Conservation (phyloP, 108 stramenopile genomes). For the Cylindrotheca fusiformis region DNA sequence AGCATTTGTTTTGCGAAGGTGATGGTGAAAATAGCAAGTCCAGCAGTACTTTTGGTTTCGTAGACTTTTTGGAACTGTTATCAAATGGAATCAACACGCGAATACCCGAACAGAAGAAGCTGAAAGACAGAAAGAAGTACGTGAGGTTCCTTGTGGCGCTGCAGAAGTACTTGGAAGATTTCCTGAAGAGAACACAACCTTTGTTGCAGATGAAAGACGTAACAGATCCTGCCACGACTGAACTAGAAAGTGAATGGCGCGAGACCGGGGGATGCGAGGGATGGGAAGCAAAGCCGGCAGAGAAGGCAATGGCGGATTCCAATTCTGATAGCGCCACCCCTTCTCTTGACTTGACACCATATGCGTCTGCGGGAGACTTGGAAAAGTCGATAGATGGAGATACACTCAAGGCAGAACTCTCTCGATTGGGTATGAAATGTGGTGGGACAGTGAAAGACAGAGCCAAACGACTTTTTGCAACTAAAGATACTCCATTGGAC, state of each 20-base stretch:
- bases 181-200: constrained; percentile 65
- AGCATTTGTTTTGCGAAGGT: constrained; percentile 7
- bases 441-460: constrained; percentile 90
- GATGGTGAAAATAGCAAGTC: constrained; percentile 12
- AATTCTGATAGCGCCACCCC: constrained; percentile 4
- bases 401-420: constrained; percentile 81
- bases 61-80: constrained; percentile 51
- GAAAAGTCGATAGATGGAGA: constrained; percentile 76
- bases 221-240: constrained; percentile 37
- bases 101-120: constrained; percentile 54
- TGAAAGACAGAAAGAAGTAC: constrained; percentile 77
- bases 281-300: constrained; percentile 63
- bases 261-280: constrained; percentile 55
- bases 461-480: constrained; percentile 86
- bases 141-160: constrained; percentile 57
- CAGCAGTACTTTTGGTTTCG: constrained; percentile 30
- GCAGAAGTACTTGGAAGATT: constrained; percentile 63
- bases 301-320: constrained; percentile 49
- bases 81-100: constrained; percentile 36
- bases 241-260: constrained; percentile 59
- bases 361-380: constrained; percentile 52
- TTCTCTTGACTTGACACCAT: constrained; percentile 60
- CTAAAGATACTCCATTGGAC: constrained; percentile 83
- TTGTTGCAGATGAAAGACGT: constrained; percentile 59
- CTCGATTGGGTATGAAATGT: constrained; percentile 92